These are phyloP conservation scores for Leishmania tarentolae DNA, from an alignment of 208 protist genomes.

Conservation along the genomic window DNA sequence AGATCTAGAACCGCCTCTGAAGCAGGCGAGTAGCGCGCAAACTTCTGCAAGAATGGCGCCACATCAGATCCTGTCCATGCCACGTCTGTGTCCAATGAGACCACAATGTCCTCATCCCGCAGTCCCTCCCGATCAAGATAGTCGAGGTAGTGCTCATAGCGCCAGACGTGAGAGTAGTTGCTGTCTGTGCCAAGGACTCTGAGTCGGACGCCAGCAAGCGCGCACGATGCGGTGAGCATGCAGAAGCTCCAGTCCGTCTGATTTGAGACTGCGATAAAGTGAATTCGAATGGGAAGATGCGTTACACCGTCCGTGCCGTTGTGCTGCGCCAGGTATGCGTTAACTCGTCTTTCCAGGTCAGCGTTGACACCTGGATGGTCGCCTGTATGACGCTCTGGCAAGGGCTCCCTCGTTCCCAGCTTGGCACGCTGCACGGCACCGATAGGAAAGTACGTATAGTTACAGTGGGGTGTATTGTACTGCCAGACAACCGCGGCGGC, in stretches of 20 bases:
- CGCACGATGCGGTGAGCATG: constrained; percentile 25
- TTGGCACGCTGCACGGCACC: background rate
- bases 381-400: background rate
- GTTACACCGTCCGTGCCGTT: background rate
- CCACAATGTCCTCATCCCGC: constrained; percentile 37
- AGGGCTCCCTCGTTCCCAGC: background rate
- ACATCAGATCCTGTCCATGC: constrained; percentile 34
- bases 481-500: background rate
- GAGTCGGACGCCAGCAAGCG: constrained; percentile 21
- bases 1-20: constrained; percentile 30
- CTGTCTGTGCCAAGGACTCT: constrained; percentile 14
- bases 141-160: constrained; percentile 21
- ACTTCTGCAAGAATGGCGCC: constrained; percentile 35
- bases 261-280: constrained; percentile 21
- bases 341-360: background rate
- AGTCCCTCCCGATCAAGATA: constrained; percentile 35
- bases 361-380: background rate
- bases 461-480: background rate
- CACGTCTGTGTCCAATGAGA: constrained; percentile 38
- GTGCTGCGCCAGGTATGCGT: constrained; percentile 2
- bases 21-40: constrained; percentile 26
- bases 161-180: constrained; percentile 35
- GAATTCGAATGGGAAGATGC: constrained; percentile 5
- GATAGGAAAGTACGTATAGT: background rate
- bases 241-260: constrained; percentile 24